These are phyloP conservation scores for Hyphopichia wangnamkhiaoensis DNA, from an alignment of 1,139 yeast genomes.

Conservation along the genomic window DNA sequence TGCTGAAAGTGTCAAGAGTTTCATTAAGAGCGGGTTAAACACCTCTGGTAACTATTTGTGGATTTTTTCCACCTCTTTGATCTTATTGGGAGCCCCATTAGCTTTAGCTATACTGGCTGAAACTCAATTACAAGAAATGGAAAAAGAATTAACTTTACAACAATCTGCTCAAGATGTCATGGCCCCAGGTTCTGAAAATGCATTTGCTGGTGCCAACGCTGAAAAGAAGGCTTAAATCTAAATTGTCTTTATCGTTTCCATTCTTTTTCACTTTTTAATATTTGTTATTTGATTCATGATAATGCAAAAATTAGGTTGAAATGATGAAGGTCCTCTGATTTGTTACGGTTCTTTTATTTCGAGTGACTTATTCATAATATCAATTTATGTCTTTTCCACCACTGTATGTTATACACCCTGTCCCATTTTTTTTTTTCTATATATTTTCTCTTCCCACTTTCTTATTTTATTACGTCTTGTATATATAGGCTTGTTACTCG, in stretches of 20 bases:
- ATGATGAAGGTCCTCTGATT: no score
- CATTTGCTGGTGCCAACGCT: slow-evolving; percentile 36
- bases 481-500: slow-evolving; percentile 3
- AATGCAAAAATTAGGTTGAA: no score
- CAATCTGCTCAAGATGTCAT: slow-evolving; percentile 82
- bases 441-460: background rate
- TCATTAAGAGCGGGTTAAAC: slow-evolving; percentile 47
- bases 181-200: slow-evolving; percentile 71
- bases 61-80: slow-evolving; percentile 80
- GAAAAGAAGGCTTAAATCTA: slow-evolving; percentile 24
- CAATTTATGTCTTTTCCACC: background rate
- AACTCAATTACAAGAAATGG: slow-evolving; percentile 92
- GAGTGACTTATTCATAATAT: no score
- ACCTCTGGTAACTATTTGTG: slow-evolving; percentile 79
- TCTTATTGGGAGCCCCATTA: slow-evolving; percentile 90
- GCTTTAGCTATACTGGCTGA: slow-evolving; percentile 88
- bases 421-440: background rate
- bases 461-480: background rate
- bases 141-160: slow-evolving; percentile 85
- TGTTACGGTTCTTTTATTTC: no score
- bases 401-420: background rate
- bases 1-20: slow-evolving; percentile 34
- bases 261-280: no score
- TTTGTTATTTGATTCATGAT: no score
- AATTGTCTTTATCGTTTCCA: background rate